A percentile compares a stretch with the other conserved stretches of the same genome.
Evolutionary conservation across 306 rosid species (phyloP).

Genomic region (Mimosa bimucronata): DNA sequence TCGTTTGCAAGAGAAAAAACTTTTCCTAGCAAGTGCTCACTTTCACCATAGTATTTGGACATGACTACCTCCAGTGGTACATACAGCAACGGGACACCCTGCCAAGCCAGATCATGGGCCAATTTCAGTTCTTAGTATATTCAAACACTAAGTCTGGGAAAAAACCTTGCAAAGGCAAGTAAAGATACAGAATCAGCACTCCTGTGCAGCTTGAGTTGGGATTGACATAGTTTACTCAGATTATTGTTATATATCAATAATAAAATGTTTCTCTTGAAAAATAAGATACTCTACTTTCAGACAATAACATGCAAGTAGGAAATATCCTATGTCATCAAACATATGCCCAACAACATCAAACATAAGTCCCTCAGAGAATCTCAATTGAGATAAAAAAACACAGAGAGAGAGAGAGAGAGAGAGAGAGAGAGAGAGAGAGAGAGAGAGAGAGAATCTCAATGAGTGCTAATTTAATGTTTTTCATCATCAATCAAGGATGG

Average conservation of each 20-base stretch:
- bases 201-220: conserved; percentile 2
- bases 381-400: too few relatives aligned
- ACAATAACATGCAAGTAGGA: conserved; percentile 19
- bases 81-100: conserved; percentile 85
- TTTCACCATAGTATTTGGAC: conserved; percentile 92
- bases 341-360: neutral
- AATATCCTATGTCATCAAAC: conserved; percentile 7
- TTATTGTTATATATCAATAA: conserved; percentile 1
- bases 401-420: neutral
- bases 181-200: conserved; percentile 7
- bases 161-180: conserved; percentile 2
- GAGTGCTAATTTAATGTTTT: neutral
- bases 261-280: conserved; percentile 5
- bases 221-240: neutral
- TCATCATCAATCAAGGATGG: neutral
- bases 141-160: neutral
- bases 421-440: neutral
- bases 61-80: conserved; percentile 86
- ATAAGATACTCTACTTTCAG: conserved; percentile 20
- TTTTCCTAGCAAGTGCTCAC: conserved; percentile 79
- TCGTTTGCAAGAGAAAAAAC: conserved; percentile 82
- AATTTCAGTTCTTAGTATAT: conserved; percentile 34
- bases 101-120: conserved; percentile 40
- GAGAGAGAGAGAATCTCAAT: neutral
- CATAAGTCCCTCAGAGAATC: neutral